Conservation (phyloP, 176 grass and related monocot species). For the Neostapfia colusana region DNA sequence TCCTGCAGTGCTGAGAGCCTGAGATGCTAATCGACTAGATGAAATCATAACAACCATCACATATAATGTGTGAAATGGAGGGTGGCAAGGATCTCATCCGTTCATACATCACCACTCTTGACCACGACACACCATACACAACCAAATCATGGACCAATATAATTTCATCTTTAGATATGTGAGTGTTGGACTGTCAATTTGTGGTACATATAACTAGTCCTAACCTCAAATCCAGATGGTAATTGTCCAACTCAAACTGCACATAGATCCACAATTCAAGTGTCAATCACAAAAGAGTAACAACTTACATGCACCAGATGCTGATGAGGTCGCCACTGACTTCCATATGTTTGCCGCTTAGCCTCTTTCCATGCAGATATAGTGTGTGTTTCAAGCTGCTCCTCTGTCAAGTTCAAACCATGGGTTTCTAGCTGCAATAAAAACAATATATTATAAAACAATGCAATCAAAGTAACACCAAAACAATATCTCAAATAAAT, state of each 20-base stretch:
- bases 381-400: slow-evolving; percentile 94
- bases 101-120: neutral
- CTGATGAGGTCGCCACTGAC: slow-evolving; percentile 60
- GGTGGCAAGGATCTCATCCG: neutral
- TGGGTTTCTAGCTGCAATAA: slow-evolving; percentile 87
- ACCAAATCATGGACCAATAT: neutral
- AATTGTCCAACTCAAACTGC: neutral
- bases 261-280: neutral
- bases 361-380: slow-evolving; percentile 98
- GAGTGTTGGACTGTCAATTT: neutral
- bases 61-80: neutral
- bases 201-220: neutral
- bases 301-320: slow-evolving; percentile 77
- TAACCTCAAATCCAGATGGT: slow-evolving; percentile 1
- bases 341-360: slow-evolving; percentile 73
- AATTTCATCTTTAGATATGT: slow-evolving; percentile 13
- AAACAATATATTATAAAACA: slow-evolving; percentile 40
- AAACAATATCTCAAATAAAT: slow-evolving; percentile 3
- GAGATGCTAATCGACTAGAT: neutral
- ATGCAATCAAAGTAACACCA: neutral
- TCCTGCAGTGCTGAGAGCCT: neutral
- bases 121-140: neutral
- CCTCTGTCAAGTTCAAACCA: slow-evolving; percentile 87
- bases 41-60: neutral
- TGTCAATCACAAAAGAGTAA: neutral